Evolutionary conservation across 2,329 filamentous ascomycete genomes (phyloP), one percentile per base, ranked within the genome.

Genomic region (Ceratocystis lukuohia): DNA sequence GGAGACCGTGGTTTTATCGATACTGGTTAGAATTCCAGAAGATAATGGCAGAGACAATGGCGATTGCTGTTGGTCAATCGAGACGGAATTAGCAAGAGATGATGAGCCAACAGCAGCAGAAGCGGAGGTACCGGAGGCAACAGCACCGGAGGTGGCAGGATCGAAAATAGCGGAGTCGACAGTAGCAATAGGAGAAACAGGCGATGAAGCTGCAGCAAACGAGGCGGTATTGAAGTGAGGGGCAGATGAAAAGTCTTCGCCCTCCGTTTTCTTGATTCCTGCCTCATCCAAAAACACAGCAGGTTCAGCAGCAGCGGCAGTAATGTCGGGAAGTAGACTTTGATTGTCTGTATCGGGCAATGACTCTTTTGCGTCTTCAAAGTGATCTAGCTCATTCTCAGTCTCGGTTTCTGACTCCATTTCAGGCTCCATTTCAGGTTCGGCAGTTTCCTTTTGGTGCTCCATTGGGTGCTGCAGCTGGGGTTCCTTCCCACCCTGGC

Each of bases 301-400:
- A 25, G 62, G 37, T 10, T n/a, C 62, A 10, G 45, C 37, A 41
- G 3, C 10, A 41, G 37, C 37, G 37, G 37, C 37, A 41, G 37
- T 5, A 41, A 41, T 4, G 1, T 41, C 37, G 37, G 37, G 12
- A 41, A 15, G 37, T 5, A 4, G 37, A 2, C 37, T 17, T 33
- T 12, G 25, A 10, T 63, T 46, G 44, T 63, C 45, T 20, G 28
- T 59, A 59, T 59, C 56, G 22, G 56, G 56, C 62, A 50, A 56
- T 65, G 64, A 61, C 64, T 65, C 64, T 65, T 65, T 65, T 22
- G 64, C 64, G 37, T 65, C 64, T 50, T 65, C 64, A 46, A 65
- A 65, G 46, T 30, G 53, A 12, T 65, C 64, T n/a, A 45, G 44
- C 56, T 61, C 64, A 8, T 59, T 56, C 41, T 61, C 64, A 57